A percentile compares a stretch with the other conserved stretches of the same genome.
phyloP scores from a whole-genome alignment of 2,329 filamentous ascomycete genomes.

The Truncatella angustata region DNA sequence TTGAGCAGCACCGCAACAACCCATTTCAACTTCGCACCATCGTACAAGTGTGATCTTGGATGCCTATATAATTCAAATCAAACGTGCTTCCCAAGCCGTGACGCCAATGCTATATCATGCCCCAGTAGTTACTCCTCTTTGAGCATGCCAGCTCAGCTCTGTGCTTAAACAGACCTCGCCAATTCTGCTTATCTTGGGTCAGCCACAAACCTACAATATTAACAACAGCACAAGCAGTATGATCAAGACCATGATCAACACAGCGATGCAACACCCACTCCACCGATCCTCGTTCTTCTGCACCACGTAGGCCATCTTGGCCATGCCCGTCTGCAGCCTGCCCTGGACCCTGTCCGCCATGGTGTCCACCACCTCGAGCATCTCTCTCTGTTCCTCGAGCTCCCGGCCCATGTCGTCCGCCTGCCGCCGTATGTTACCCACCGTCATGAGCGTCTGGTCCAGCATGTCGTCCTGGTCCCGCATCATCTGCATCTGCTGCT shows the following conservation, averaged over 20 bases:
- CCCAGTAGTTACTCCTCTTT: too few species aligned
- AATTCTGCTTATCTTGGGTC: background rate
- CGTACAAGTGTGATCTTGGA: background rate
- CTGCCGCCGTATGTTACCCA: constrained; percentile 85
- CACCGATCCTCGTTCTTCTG: constrained; percentile 82
- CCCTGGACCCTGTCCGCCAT: constrained; percentile 85
- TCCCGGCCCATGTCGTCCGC: constrained; percentile 95
- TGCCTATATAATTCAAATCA: constrained; percentile 12
- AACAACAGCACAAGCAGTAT: constrained; percentile 78
- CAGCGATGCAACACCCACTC: constrained; percentile 87
- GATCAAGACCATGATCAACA: constrained; percentile 86
- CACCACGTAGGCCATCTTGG: constrained; percentile 82
- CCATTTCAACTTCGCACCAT: too few species aligned
- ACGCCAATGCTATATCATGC: constrained; percentile 9
- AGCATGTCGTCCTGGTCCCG: constrained; percentile 90
- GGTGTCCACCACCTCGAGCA: constrained; percentile 82
- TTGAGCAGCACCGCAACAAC: too few species aligned
- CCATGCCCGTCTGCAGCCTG: constrained; percentile 80
- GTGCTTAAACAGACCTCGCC: too few species aligned
- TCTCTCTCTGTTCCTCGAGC: constrained; percentile 88
- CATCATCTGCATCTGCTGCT: constrained; percentile 89
- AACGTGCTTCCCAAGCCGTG: constrained; percentile 3
- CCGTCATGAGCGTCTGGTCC: constrained; percentile 88
- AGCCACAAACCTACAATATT: constrained; percentile 43
- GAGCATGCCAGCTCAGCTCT: too few species aligned